These are phyloP conservation scores for Pseudopithomyces maydicus DNA, from an alignment of 2,329 filamentous ascomycete genomes.

Conservation along the genomic window DNA sequence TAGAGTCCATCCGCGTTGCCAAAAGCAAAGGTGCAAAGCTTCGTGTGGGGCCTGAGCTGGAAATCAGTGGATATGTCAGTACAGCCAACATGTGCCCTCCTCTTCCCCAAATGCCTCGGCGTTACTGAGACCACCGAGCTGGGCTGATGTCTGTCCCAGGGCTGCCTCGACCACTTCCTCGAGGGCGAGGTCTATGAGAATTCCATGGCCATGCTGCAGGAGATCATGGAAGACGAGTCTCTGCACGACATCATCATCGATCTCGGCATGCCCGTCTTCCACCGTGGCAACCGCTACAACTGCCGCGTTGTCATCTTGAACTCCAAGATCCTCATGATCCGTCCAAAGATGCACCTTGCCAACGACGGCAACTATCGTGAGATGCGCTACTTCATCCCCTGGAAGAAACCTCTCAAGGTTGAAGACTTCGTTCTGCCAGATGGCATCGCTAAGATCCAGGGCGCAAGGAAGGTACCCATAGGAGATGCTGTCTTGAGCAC, in stretches of 20 bases:
- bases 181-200: constrained; percentile 45
- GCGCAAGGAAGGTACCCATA: constrained; percentile 64
- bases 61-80: constrained; percentile 35
- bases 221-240: constrained; percentile 1
- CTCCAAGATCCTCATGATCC: constrained; percentile 71
- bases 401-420: constrained; percentile 53
- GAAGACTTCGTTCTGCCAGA: constrained; percentile 69
- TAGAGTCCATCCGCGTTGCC: constrained; percentile 64
- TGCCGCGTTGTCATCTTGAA: constrained; percentile 69
- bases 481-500: constrained; percentile 70
- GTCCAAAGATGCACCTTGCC: constrained; percentile 73
- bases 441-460: constrained; percentile 62
- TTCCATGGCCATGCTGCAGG: constrained; percentile 1
- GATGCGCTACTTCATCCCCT: constrained; percentile 43
- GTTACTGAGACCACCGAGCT: background rate
- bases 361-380: constrained; percentile 67
- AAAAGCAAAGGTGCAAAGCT: constrained; percentile 68
- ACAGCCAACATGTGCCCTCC: background rate
- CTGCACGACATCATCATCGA: constrained; percentile 15
- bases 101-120: no score
- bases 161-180: constrained; percentile 64
- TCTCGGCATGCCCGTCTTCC: constrained; percentile 33
- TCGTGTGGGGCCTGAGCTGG: constrained; percentile 57
- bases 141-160: background rate
- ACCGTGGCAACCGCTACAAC: constrained; percentile 14